Evolutionary conservation across 2,329 filamentous ascomycete species (phyloP).

Genomic region (Erysiphe pulchra): DNA sequence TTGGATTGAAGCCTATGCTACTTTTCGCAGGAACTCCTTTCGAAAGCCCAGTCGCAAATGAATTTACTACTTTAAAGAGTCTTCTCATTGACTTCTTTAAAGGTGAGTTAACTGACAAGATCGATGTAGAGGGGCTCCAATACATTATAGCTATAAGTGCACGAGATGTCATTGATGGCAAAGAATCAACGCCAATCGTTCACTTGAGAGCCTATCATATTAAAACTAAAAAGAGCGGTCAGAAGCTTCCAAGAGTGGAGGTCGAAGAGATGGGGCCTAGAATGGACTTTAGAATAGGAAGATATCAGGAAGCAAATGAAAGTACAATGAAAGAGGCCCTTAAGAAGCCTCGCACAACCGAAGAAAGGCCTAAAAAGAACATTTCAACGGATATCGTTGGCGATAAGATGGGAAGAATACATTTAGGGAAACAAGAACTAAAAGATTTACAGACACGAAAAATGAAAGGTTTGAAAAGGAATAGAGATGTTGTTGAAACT

Average conservation of each 20-base stretch:
- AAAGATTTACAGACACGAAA: slow-evolving; percentile 76
- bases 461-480: slow-evolving; percentile 95
- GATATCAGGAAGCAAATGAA: slow-evolving; percentile 53
- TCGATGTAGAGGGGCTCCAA: slow-evolving; percentile 87
- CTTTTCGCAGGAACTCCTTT: slow-evolving; percentile 77
- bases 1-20: slow-evolving; percentile 73
- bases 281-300: slow-evolving; percentile 73
- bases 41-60: slow-evolving; percentile 53
- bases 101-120: slow-evolving; percentile 48
- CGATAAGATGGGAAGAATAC: slow-evolving; percentile 86
- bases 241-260: slow-evolving; percentile 72
- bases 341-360: slow-evolving; percentile 51
- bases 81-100: slow-evolving; percentile 80
- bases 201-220: slow-evolving; percentile 66
- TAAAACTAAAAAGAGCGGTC: slow-evolving; percentile 61
- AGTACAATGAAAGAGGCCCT: slow-evolving; percentile 70
- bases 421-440: slow-evolving; percentile 76
- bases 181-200: slow-evolving; percentile 27
- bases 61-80: slow-evolving; percentile 68
- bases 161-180: slow-evolving; percentile 28
- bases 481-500: slow-evolving; percentile 32
- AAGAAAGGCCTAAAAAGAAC: slow-evolving; percentile 86
- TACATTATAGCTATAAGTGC: slow-evolving; percentile 68
- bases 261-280: slow-evolving; percentile 87
- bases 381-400: slow-evolving; percentile 74